phyloP scores from a whole-genome alignment of 1,139 yeast genomes.

The Yamadazyma aaseri region DNA sequence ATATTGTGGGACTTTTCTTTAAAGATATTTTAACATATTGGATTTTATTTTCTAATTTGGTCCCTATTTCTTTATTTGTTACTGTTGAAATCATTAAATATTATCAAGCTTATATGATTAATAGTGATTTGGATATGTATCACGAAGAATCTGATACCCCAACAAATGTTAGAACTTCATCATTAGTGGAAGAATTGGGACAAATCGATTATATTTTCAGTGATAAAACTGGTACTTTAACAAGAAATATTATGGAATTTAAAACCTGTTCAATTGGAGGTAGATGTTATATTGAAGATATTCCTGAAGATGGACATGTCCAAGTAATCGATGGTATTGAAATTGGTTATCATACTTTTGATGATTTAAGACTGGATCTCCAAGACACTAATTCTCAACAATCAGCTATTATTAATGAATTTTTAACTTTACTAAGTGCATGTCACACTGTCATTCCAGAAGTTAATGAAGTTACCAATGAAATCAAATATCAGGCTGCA shows the following conservation, averaged over 20 bases:
- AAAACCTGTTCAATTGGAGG: constrained; percentile 95
- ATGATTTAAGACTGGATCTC: constrained; percentile 45
- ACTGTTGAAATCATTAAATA: constrained; percentile 94
- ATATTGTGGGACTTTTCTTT: constrained; percentile 70
- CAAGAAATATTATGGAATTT: constrained; percentile 95
- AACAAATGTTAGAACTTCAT: constrained; percentile 90
- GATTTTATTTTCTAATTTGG: constrained; percentile 93
- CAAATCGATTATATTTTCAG: constrained; percentile 94
- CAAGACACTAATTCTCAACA: constrained; percentile 42
- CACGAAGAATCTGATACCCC: constrained; percentile 88
- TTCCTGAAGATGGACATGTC: constrained; percentile 87
- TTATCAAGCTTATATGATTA: constrained; percentile 91
- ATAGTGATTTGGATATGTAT: constrained; percentile 92
- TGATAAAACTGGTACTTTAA: constrained; percentile 94
- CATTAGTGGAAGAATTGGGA: constrained; percentile 93
- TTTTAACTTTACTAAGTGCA: constrained; percentile 80
- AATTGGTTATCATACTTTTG: constrained; percentile 75
- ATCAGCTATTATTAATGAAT: constrained; percentile 70
- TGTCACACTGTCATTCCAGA: constrained; percentile 99
- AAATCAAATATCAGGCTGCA: constrained; percentile 93
- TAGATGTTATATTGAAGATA: constrained; percentile 77
- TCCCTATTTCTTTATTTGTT: constrained; percentile 91
- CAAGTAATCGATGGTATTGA: constrained; percentile 75
- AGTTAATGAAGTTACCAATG: constrained; percentile 52
- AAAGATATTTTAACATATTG: constrained; percentile 88